A percentile compares a stretch with the other conserved stretches of the same genome.
These are phyloP conservation scores for Pichia nanzhaoensis DNA, from an alignment of 805 yeast genomes.

Conservation along the genomic window DNA sequence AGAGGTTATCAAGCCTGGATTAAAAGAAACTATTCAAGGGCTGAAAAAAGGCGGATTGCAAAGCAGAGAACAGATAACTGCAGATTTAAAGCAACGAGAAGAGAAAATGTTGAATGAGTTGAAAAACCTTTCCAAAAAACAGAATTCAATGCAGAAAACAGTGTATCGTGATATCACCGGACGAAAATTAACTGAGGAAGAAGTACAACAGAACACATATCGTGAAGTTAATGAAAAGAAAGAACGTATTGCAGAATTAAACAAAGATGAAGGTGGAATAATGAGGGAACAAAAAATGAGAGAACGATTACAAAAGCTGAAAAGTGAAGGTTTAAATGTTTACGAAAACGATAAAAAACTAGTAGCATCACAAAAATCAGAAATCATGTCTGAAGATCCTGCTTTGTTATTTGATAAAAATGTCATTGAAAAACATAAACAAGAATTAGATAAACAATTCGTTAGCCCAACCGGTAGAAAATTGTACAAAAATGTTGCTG, in stretches of 20 bases:
- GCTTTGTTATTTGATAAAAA: slow-evolving; percentile 39
- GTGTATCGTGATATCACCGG: slow-evolving; percentile 61
- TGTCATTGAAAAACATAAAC: slow-evolving; percentile 16
- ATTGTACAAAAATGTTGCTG: slow-evolving; percentile 40
- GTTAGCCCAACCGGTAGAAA: slow-evolving; percentile 43
- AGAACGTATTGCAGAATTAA: slow-evolving; percentile 23
- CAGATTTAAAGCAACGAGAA: slow-evolving; percentile 25
- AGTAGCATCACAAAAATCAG: slow-evolving; percentile 28
- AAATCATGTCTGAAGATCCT: slow-evolving; percentile 57
- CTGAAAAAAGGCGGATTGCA: slow-evolving; percentile 35
- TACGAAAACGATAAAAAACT: slow-evolving; percentile 35
- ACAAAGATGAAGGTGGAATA: slow-evolving; percentile 36
- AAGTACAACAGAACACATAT: slow-evolving; percentile 12
- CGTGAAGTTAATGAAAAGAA: slow-evolving; percentile 21
- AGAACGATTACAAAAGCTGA: slow-evolving; percentile 24
- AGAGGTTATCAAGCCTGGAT: neutral
- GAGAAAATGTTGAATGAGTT: slow-evolving; percentile 25
- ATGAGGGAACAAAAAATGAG: slow-evolving; percentile 33
- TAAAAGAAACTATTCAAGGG: neutral
- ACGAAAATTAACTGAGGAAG: slow-evolving; percentile 20
- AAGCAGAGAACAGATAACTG: slow-evolving; percentile 37
- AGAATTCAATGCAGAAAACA: slow-evolving; percentile 27
- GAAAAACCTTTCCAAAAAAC: slow-evolving; percentile 15
- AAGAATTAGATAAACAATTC: slow-evolving; percentile 11
- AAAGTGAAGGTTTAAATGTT: slow-evolving; percentile 23